These are phyloP conservation scores for Artemisia argyi DNA, from an alignment of 129 eudicot species.

Conservation along the genomic window DNA sequence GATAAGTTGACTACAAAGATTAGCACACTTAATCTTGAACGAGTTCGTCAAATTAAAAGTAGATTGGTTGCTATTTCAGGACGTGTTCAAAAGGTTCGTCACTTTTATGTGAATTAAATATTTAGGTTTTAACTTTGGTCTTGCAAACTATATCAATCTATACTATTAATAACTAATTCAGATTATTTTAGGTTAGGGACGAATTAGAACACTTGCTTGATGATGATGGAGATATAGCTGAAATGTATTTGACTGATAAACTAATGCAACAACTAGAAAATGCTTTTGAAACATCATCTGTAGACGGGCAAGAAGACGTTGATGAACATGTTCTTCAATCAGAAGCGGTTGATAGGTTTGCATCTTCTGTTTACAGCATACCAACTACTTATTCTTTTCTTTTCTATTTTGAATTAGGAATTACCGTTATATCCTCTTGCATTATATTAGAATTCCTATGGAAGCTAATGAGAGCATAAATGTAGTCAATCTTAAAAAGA, in stretches of 20 bases:
- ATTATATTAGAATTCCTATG: too few species aligned
- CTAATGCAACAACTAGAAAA: slow-evolving; percentile 51
- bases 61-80: slow-evolving; percentile 92
- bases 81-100: slow-evolving; percentile 81
- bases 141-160: slow-evolving; percentile 7
- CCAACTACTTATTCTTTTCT: background rate
- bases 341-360: slow-evolving; percentile 53
- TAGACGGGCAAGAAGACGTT: slow-evolving; percentile 47
- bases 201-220: slow-evolving; percentile 86
- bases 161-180: background rate
- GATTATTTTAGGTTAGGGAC: slow-evolving; percentile 60
- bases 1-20: slow-evolving; percentile 90
- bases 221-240: slow-evolving; percentile 99
- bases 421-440: background rate
- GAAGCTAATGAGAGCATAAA: slow-evolving; percentile 46
- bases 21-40: slow-evolving; percentile 87
- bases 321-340: slow-evolving; percentile 49
- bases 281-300: slow-evolving; percentile 48
- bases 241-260: slow-evolving; percentile 95
- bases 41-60: slow-evolving; percentile 89
- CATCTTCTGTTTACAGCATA: background rate
- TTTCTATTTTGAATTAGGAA: background rate
- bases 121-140: background rate
- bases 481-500: slow-evolving; percentile 33
- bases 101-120: background rate